Evolutionary conservation across 2,329 filamentous ascomycete species (phyloP).

Genomic region (Aspergillus puulaauensis): DNA sequence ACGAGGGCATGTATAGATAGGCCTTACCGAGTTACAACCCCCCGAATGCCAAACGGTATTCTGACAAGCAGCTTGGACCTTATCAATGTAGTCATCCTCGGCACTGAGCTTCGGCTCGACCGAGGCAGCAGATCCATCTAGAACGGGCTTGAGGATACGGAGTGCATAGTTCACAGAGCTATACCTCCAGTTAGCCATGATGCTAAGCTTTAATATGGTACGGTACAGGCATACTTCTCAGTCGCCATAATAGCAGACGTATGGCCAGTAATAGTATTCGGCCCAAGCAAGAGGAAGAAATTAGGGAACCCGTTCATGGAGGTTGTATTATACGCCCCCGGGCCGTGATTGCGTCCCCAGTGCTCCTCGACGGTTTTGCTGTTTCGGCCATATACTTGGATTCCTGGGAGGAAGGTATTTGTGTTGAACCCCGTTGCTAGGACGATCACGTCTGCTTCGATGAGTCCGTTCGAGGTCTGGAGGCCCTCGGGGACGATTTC

Average conservation of each 20-base stretch:
- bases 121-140: conserved; percentile 42
- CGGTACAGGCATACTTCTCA: conserved; percentile 51
- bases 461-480: conserved; percentile 11
- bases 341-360: conserved; percentile 12
- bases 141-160: conserved; percentile 56
- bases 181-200: neutral
- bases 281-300: conserved; percentile 2
- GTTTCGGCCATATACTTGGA: neutral
- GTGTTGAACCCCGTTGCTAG: conserved; percentile 9
- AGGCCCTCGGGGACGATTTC: conserved; percentile 48
- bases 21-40: conserved; percentile 28
- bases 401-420: neutral
- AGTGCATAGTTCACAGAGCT: conserved; percentile 57
- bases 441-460: conserved; percentile 9
- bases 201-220: neutral
- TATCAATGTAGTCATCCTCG: conserved; percentile 45
- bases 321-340: conserved; percentile 5
- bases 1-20: too few species aligned
- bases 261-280: conserved; percentile 28
- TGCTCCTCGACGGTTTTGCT: conserved; percentile 22
- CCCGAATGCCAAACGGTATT: conserved; percentile 46
- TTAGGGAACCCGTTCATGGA: conserved; percentile 4
- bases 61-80: conserved; percentile 47
- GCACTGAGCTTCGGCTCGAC: conserved; percentile 49
- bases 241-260: conserved; percentile 58